A percentile compares a stretch with the other conserved stretches of the same genome.
Evolutionary conservation across 2,329 filamentous ascomycete species (phyloP).

Genomic region (Tolypocladium endophyticum): DNA sequence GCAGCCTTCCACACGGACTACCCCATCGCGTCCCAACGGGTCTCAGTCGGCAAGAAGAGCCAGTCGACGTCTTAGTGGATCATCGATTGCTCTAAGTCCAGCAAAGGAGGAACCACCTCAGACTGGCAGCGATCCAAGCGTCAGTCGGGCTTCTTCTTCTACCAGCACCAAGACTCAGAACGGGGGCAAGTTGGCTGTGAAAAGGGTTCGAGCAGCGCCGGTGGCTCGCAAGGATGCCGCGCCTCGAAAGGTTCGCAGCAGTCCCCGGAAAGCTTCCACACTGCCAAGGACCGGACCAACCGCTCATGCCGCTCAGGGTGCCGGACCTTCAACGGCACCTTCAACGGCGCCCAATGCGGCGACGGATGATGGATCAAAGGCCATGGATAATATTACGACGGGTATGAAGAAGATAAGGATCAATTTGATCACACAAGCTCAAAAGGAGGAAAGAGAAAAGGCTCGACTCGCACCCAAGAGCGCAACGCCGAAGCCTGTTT

Average conservation of each 20-base stretch:
- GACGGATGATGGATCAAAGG: slow-evolving; percentile 17
- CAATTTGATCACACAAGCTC: slow-evolving; percentile 47
- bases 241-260: slow-evolving; percentile 18
- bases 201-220: slow-evolving; percentile 46
- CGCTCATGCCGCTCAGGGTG: slow-evolving; percentile 5
- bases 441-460: slow-evolving; percentile 41
- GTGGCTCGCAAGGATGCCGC: slow-evolving; percentile 32
- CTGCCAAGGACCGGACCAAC: slow-evolving; percentile 7
- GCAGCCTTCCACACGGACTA: slow-evolving; percentile 23
- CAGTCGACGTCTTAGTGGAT: slow-evolving; percentile 38
- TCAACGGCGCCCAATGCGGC: slow-evolving; percentile 2
- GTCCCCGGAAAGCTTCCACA: slow-evolving; percentile 24
- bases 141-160: slow-evolving; percentile 26
- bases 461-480: slow-evolving; percentile 14
- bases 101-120: slow-evolving; percentile 8
- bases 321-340: slow-evolving; percentile 4
- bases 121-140: slow-evolving; percentile 1
- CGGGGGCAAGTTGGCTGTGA: slow-evolving; percentile 36
- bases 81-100: slow-evolving; percentile 24
- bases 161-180: slow-evolving; percentile 27
- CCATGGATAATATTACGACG: slow-evolving; percentile 43
- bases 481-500: slow-evolving; percentile 1
- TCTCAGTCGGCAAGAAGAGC: slow-evolving; percentile 20
- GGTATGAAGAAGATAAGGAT: slow-evolving; percentile 55
- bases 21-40: slow-evolving; percentile 13